Conservation (phyloP, 257 asterid genomes). For the Salvia miltiorrhiza region DNA sequence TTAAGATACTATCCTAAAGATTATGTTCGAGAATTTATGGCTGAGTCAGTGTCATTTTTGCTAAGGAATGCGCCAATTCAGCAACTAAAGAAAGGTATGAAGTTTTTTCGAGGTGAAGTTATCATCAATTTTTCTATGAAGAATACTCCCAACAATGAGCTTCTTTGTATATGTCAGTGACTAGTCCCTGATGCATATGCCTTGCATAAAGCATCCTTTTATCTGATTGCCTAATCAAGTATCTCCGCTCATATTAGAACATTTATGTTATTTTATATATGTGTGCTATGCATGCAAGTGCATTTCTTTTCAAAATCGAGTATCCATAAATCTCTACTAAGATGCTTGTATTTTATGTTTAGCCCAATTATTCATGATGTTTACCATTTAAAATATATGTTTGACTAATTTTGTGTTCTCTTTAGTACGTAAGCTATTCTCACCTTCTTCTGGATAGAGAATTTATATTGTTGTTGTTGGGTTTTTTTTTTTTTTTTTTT, state of each 20-base stretch:
- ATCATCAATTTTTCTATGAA: not conserved
- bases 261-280: not conserved
- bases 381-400: not conserved
- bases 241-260: not conserved
- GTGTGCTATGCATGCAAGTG: not conserved
- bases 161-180: not conserved
- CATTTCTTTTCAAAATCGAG: not conserved
- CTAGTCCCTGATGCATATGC: not conserved
- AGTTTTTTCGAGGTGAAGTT: not conserved
- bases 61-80: constrained; percentile 64
- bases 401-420: not conserved
- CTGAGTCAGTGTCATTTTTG: constrained; percentile 73
- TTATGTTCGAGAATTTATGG: constrained; percentile 77
- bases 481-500: no score
- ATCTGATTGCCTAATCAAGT: not conserved
- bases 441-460: not conserved
- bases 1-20: constrained; percentile 77
- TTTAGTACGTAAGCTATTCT: constrained; percentile 4
- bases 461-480: no score
- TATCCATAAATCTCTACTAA: no score
- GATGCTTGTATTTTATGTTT: not conserved
- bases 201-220: not conserved
- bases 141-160: not conserved
- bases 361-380: constrained; percentile 7
- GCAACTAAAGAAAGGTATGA: constrained; percentile 66